A percentile compares a stretch with the other conserved stretches of the same genome.
Conservation (phyloP, 1,284 basidiomycete species). For the Boletus subluridellus region DNA sequence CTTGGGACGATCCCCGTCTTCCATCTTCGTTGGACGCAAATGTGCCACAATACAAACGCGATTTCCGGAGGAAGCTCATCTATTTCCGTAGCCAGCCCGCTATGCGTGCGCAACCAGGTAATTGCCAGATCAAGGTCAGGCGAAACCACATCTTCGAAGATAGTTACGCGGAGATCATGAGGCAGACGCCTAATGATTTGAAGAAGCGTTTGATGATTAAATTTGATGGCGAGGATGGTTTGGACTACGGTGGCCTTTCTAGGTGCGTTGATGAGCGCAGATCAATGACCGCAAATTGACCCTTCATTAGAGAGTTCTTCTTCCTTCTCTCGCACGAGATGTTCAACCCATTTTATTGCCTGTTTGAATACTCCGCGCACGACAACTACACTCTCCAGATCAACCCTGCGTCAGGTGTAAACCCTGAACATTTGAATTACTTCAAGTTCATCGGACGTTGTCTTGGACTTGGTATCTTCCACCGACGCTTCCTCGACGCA, state of each 20-base stretch:
- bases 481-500: slow-evolving; percentile 91
- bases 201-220: slow-evolving; percentile 98
- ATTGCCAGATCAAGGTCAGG: slow-evolving; percentile 92
- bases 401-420: slow-evolving; percentile 92
- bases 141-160: slow-evolving; percentile 95
- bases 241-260: slow-evolving; percentile 93
- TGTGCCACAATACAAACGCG: slow-evolving; percentile 95
- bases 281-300: slow-evolving; percentile 15
- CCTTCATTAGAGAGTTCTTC: slow-evolving; percentile 59
- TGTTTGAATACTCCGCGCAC: slow-evolving; percentile 96
- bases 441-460: slow-evolving; percentile 97
- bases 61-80: slow-evolving; percentile 93
- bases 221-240: slow-evolving; percentile 93
- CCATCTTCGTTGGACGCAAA: slow-evolving; percentile 83
- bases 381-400: slow-evolving; percentile 97
- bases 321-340: slow-evolving; percentile 95
- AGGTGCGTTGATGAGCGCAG: slow-evolving; percentile 48
- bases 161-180: slow-evolving; percentile 94
- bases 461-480: slow-evolving; percentile 91
- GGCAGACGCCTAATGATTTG: slow-evolving; percentile 87
- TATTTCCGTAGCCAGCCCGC: slow-evolving; percentile 96
- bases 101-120: slow-evolving; percentile 83
- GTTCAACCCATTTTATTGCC: slow-evolving; percentile 94
- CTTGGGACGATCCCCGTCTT: slow-evolving; percentile 93
- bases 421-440: slow-evolving; percentile 95